Percentiles rank a stretch among this genome's conserved stretches.
Evolutionary conservation across 176 grass and related monocot species (phyloP).

Genomic region (Oryza glaberrima): DNA sequence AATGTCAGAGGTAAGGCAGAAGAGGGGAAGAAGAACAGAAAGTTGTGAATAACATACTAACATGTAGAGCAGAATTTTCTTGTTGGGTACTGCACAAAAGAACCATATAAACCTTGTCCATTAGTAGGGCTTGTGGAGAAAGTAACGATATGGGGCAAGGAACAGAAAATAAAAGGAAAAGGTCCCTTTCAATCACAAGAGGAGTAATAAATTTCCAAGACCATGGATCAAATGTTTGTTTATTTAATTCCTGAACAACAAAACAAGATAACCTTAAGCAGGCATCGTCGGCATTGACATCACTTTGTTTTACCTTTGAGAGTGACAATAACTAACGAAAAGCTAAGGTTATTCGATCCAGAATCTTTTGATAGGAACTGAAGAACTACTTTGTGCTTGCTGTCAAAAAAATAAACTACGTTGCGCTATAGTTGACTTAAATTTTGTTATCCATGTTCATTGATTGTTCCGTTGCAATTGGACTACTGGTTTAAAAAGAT

Average conservation of each 20-base stretch:
- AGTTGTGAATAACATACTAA: neutral
- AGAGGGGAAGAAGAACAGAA: neutral
- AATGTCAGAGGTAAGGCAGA: neutral
- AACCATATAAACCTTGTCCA: neutral
- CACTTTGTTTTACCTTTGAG: neutral
- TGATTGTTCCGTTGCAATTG: neutral
- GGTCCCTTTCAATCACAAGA: neutral
- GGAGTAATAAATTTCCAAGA: neutral
- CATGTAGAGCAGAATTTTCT: neutral
- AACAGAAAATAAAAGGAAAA: neutral
- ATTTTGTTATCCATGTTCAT: neutral
- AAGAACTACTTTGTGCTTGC: conserved; percentile 19
- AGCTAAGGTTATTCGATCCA: neutral
- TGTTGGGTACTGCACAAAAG: neutral
- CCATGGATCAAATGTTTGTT: neutral
- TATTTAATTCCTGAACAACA: neutral
- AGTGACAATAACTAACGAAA: neutral
- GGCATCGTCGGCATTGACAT: neutral
- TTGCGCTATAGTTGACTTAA: neutral
- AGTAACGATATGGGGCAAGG: neutral
- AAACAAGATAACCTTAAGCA: conserved; percentile 13
- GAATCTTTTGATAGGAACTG: conserved; percentile 9
- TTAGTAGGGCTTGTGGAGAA: neutral
- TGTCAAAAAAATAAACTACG: too few relatives aligned
- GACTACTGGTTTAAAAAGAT: neutral